Evolutionary conservation across 2,329 filamentous ascomycete species (phyloP).

Genomic region (Rhinocladiella mackenziei): DNA sequence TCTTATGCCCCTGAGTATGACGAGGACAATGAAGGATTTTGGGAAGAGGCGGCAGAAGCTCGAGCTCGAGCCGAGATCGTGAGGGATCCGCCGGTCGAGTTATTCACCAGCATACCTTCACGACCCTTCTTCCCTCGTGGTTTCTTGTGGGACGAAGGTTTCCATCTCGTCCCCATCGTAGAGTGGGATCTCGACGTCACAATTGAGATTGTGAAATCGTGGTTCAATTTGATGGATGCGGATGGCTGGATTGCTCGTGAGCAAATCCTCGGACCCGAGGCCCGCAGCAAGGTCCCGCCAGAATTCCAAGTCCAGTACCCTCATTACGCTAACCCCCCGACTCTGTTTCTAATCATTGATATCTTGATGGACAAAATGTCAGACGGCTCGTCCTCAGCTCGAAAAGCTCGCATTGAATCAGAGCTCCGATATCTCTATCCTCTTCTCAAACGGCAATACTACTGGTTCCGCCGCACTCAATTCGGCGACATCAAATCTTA

Average conservation of each 20-base stretch:
- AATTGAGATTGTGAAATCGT: slow-evolving; percentile 83
- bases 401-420: slow-evolving; percentile 30
- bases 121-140: slow-evolving; percentile 93
- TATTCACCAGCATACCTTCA: slow-evolving; percentile 89
- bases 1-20: slow-evolving; percentile 91
- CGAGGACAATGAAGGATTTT: slow-evolving; percentile 92
- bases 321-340: slow-evolving; percentile 95
- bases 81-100: slow-evolving; percentile 75
- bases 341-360: slow-evolving; percentile 84
- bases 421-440: slow-evolving; percentile 72
- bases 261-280: slow-evolving; percentile 88
- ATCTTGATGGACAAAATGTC: slow-evolving; percentile 73
- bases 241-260: slow-evolving; percentile 97
- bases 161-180: slow-evolving; percentile 83
- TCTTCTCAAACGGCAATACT: slow-evolving; percentile 79
- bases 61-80: slow-evolving; percentile 64
- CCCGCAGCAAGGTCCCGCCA: slow-evolving; percentile 84
- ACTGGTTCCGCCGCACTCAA: slow-evolving; percentile 94
- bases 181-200: slow-evolving; percentile 93
- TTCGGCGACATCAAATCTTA: slow-evolving; percentile 85
- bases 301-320: slow-evolving; percentile 97
- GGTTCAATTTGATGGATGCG: slow-evolving; percentile 93
- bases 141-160: slow-evolving; percentile 97
- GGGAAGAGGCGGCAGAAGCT: slow-evolving; percentile 83
- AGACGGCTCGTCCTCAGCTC: slow-evolving; percentile 30